Evolutionary conservation across 129 eudicot genomes (phyloP).

Genomic region (Helianthus tuberosus): DNA sequence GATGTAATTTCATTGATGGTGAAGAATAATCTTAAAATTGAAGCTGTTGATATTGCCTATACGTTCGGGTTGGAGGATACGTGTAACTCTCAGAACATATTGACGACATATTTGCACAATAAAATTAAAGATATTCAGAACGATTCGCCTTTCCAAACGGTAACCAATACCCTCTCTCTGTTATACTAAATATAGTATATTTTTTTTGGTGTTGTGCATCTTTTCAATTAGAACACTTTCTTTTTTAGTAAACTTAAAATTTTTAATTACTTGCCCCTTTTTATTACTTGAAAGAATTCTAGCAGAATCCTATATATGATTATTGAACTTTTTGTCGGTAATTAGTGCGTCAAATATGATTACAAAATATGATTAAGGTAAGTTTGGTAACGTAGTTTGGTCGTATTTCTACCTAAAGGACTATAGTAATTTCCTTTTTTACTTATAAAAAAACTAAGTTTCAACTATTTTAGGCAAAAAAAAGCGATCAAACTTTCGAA

Average conservation of each 20-base stretch:
- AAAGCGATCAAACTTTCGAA: too few relatives aligned
- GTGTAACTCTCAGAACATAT: slow-evolving; percentile 45
- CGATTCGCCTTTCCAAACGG: slow-evolving; percentile 36
- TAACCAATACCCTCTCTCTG: neutral
- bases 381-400: slow-evolving; percentile 4
- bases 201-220: neutral
- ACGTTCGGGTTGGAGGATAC: slow-evolving; percentile 59
- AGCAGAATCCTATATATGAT: too few relatives aligned
- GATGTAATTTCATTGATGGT: slow-evolving; percentile 49
- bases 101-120: slow-evolving; percentile 48
- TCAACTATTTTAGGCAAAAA: too few relatives aligned
- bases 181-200: too few relatives aligned
- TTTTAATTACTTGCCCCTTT: neutral
- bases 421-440: too few relatives aligned
- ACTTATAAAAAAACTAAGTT: too few relatives aligned
- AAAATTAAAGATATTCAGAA: slow-evolving; percentile 28
- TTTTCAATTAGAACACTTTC: slow-evolving; percentile 1
- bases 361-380: neutral
- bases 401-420: too few relatives aligned
- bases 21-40: slow-evolving; percentile 50
- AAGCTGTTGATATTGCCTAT: slow-evolving; percentile 62
- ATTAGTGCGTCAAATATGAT: neutral
- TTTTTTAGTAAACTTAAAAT: neutral
- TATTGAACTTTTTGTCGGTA: too few relatives aligned
- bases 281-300: neutral